Base-by-base conservation (phyloP, 768 basidiomycete species). In the Kwoniella newhampshirensis region DNA sequence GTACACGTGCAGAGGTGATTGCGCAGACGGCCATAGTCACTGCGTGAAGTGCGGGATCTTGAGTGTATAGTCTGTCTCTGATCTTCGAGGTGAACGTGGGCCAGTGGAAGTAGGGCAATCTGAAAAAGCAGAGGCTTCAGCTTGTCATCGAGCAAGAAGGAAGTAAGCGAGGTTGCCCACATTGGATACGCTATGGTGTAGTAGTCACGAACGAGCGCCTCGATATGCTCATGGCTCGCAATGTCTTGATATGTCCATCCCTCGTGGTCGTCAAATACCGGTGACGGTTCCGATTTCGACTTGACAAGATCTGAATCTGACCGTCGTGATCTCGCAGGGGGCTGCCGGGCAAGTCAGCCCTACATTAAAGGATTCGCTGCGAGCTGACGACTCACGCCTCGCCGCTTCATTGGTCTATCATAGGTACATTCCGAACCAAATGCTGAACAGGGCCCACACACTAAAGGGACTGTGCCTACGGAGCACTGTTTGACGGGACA, bases 401-500 rank as follows among this genome's bases (percentile, higher is more conserved):
- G 59, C 5, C 68, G 56, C 48, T 70, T 70, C 43, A 66, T 57
- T 5, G 68, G 68, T 13, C 68, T 48, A 17, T 61, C 42, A 28
- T 63, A 70, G 1, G 68, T 70, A 39, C 68, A 70, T 28, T 49
- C 27, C 8, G 57, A 42, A 4, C 60, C 62, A 37, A 64, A 66
- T 2, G 62, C 47, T 18, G 51, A 42, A 54, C 68, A 70, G 23
- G 68, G 64, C 20, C 32, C 58, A 44, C 67, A 69, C 9, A 57
- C 36, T 4, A 20, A 18, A 1, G 49, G 46, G 11, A 32, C 50
- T 2, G 53, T n/a, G 12, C 64, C 59, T 3, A 62, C 35, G n/a
- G 62, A 40, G 42, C 68, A 70, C 64, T 69, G 32, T n/a, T n/a
- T n/a, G n/a, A n/a, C n/a, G n/a, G n/a, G n/a, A n/a, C n/a, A n/a